Percentiles rank a stretch among this genome's conserved stretches.
These are phyloP conservation scores for Calonectria multiphialidica DNA, from an alignment of 2,329 filamentous ascomycete genomes.

Conservation along the genomic window DNA sequence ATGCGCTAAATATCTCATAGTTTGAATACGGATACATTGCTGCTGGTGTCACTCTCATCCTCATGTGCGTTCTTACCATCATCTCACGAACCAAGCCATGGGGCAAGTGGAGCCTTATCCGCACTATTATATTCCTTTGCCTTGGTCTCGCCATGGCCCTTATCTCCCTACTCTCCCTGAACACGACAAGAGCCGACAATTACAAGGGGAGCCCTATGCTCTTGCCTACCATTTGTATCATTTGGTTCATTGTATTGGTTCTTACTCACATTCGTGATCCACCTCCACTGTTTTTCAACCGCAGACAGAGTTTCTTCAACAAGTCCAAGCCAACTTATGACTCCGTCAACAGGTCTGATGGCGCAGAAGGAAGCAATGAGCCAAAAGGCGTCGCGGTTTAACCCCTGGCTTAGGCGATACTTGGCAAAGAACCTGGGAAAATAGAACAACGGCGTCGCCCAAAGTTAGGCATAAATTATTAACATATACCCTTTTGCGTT, in stretches of 20 bases:
- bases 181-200: conserved; percentile 8
- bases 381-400: background rate
- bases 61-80: conserved; percentile 48
- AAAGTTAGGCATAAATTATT: background rate
- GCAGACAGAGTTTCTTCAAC: conserved; percentile 30
- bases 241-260: conserved; percentile 49
- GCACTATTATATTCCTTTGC: conserved; percentile 44
- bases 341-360: conserved; percentile 23
- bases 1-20: conserved; percentile 30
- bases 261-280: conserved; percentile 49
- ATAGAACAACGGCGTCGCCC: background rate
- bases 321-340: conserved; percentile 28
- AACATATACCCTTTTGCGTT: background rate
- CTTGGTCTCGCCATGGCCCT: conserved; percentile 47
- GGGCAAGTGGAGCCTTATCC: conserved; percentile 48
- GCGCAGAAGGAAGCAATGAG: conserved; percentile 20
- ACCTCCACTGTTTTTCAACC: conserved; percentile 35
- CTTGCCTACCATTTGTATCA: conserved; percentile 48
- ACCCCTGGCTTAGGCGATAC: background rate
- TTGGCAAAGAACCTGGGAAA: background rate
- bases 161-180: conserved; percentile 42
- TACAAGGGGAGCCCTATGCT: conserved; percentile 48
- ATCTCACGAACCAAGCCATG: conserved; percentile 46
- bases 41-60: conserved; percentile 46
- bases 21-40: conserved; percentile 52